A percentile compares a stretch with the other conserved stretches of the same genome.
Evolutionary conservation across 352 stramenopile genomes (phyloP).

Genomic region (Phytophthora tentaculata): DNA sequence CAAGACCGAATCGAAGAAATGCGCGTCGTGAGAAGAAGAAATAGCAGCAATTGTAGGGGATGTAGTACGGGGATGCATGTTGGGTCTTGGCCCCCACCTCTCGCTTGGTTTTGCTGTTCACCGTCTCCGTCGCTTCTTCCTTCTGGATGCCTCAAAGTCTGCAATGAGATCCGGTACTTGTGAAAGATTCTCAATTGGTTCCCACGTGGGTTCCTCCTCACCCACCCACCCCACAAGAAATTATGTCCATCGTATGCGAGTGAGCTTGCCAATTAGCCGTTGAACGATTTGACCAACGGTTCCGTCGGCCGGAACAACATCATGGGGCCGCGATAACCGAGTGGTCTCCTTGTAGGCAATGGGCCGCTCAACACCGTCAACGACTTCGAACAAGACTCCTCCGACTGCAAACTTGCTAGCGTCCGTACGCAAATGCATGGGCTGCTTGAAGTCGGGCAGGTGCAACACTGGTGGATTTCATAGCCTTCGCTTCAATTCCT

Average conservation of each 20-base stretch:
- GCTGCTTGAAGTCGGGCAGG: conserved; percentile 1
- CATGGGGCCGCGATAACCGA: neutral
- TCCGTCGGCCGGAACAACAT: conserved; percentile 9
- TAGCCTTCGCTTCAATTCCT: neutral
- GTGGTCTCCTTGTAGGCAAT: conserved; percentile 8
- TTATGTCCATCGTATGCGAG: conserved; percentile 3
- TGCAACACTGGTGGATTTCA: neutral
- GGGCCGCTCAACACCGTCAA: neutral
- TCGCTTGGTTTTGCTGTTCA: too few relatives aligned
- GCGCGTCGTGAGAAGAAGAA: too few relatives aligned
- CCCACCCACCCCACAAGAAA: conserved; percentile 24
- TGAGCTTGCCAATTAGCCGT: neutral
- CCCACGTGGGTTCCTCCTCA: conserved; percentile 6
- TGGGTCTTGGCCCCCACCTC: too few relatives aligned
- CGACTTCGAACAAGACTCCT: neutral
- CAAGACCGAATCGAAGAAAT: too few relatives aligned
- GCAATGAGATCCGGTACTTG: too few relatives aligned
- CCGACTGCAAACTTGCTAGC: conserved; percentile 14
- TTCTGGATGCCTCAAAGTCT: too few relatives aligned
- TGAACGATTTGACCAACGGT: conserved; percentile 9
- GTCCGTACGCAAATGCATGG: conserved; percentile 8
- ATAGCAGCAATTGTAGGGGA: too few relatives aligned
- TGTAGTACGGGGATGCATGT: too few relatives aligned
- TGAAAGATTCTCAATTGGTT: too few relatives aligned
- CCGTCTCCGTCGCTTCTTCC: too few relatives aligned